Evolutionary conservation across 495 filamentous ascomycete genomes (phyloP).

Genomic region (Beverwykella pulmonaria): DNA sequence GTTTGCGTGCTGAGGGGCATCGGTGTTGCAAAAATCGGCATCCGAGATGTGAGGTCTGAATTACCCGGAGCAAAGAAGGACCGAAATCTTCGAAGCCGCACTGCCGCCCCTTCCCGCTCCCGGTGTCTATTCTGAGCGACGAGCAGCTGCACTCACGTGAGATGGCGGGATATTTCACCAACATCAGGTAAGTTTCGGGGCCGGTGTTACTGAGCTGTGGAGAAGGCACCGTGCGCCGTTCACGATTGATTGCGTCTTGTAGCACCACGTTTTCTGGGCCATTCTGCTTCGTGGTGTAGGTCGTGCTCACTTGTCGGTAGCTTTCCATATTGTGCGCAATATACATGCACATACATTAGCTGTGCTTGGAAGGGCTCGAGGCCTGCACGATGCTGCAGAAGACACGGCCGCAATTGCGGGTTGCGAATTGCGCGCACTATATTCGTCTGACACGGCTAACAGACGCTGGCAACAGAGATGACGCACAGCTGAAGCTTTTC

Average conservation of each 20-base stretch:
- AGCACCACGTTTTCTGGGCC: constrained; percentile 14
- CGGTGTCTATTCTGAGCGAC: background rate
- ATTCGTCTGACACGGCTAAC: constrained; percentile 16
- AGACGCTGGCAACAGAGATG: background rate
- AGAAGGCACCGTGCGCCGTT: constrained; percentile 1
- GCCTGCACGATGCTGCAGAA: constrained; percentile 32
- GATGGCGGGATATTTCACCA: background rate
- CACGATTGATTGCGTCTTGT: constrained; percentile 22
- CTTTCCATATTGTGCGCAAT: constrained; percentile 36
- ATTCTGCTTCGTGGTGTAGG: background rate
- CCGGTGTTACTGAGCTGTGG: background rate
- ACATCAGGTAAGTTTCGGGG: background rate
- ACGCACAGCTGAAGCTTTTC: background rate
- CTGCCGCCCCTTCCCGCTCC: background rate
- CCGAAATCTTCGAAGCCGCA: background rate
- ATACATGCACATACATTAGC: constrained; percentile 17
- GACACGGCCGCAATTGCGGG: background rate
- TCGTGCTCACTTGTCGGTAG: constrained; percentile 12
- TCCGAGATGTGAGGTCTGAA: constrained; percentile 3
- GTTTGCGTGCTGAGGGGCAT: background rate
- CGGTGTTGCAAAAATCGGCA: background rate
- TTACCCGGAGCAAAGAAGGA: background rate
- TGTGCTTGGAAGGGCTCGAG: too few relatives aligned
- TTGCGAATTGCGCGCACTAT: constrained; percentile 16
- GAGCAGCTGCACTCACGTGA: background rate